These are phyloP conservation scores for Pichia sp. DNA, from an alignment of 1,139 yeast species.

Conservation along the genomic window DNA sequence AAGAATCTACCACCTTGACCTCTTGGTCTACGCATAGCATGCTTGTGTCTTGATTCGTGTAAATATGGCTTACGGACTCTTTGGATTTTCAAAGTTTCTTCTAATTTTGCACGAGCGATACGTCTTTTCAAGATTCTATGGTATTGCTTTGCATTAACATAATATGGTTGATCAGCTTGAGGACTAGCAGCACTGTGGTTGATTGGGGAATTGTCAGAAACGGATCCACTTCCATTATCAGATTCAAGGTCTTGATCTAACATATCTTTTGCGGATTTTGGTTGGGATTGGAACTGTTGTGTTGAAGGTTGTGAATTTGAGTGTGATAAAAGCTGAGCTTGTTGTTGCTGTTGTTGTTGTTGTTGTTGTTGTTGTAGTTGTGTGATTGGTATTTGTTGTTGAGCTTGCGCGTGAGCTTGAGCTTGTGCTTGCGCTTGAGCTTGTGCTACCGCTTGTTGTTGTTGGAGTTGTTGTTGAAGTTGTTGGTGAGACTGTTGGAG, in stretches of 20 bases:
- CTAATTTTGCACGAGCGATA: constrained; percentile 89
- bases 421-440: no score
- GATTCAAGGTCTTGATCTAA: neutral
- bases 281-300: constrained; percentile 6
- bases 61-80: constrained; percentile 92
- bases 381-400: no score
- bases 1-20: constrained; percentile 98
- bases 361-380: no score
- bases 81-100: constrained; percentile 83
- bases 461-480: constrained; percentile 9
- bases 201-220: neutral
- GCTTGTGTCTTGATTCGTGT: constrained; percentile 97
- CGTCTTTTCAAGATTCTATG: constrained; percentile 93
- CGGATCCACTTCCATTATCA: neutral
- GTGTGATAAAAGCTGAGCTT: constrained; percentile 1
- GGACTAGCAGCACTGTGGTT: constrained; percentile 5
- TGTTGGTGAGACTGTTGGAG: constrained; percentile 3
- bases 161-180: constrained; percentile 79
- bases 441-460: neutral
- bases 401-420: no score
- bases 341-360: no score
- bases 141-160: constrained; percentile 97
- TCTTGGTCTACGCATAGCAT: constrained; percentile 98
- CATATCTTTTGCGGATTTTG: neutral
- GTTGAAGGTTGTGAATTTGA: constrained; percentile 6